Evolutionary conservation across 768 basidiomycete genomes (phyloP).

Genomic region (Cubamyces sp.): DNA sequence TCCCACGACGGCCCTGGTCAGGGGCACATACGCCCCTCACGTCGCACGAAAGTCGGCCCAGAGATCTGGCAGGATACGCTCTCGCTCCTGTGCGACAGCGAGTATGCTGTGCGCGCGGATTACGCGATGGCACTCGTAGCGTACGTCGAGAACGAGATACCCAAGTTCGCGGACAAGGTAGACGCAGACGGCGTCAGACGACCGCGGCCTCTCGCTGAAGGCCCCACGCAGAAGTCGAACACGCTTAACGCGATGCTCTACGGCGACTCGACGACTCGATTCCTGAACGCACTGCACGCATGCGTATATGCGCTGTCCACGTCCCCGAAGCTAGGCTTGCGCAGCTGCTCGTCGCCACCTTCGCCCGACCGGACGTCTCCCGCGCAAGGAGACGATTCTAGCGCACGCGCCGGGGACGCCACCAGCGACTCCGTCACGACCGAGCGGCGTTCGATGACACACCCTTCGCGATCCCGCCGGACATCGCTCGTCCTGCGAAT

Average conservation of each 20-base stretch:
- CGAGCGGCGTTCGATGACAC: constrained; percentile 51
- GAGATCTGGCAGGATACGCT: constrained; percentile 93
- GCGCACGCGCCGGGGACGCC: constrained; percentile 18
- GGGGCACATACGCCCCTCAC: constrained; percentile 44
- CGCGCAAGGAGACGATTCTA: constrained; percentile 16
- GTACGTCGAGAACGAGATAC: constrained; percentile 79
- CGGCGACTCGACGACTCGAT: constrained; percentile 67
- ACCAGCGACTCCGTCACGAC: constrained; percentile 35
- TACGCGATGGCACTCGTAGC: constrained; percentile 75
- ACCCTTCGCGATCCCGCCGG: constrained; percentile 57
- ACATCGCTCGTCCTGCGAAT: constrained; percentile 57
- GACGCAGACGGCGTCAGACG: constrained; percentile 53
- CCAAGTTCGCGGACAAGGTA: constrained; percentile 56
- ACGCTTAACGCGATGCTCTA: constrained; percentile 54
- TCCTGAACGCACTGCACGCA: constrained; percentile 80
- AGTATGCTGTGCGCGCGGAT: constrained; percentile 77
- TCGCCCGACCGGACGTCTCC: constrained; percentile 39
- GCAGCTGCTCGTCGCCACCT: constrained; percentile 43
- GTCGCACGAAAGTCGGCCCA: constrained; percentile 70
- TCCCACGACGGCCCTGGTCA: constrained; percentile 22
- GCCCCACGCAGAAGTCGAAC: constrained; percentile 50
- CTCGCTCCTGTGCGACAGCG: constrained; percentile 78
- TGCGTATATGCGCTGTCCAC: constrained; percentile 81
- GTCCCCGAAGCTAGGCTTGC: constrained; percentile 61
- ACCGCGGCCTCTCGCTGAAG: constrained; percentile 49